Conservation (phyloP, 2,329 filamentous ascomycete genomes). For the Fusarium nurragi region DNA sequence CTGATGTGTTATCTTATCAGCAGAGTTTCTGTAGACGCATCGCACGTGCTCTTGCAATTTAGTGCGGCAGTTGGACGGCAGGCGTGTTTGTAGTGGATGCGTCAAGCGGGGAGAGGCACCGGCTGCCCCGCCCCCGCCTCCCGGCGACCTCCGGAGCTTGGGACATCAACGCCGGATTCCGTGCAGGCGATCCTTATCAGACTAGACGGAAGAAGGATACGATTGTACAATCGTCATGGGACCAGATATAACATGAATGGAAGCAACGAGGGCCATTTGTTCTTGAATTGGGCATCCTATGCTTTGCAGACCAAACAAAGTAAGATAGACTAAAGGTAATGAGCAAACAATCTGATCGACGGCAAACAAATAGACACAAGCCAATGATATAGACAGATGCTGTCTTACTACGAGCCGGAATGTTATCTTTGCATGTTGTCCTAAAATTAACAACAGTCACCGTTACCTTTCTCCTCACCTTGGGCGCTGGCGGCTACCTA, state of each 20-base stretch:
- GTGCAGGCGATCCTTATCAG: constrained; percentile 23
- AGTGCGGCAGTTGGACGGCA: constrained; percentile 17
- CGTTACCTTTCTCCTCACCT: background rate
- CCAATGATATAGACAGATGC: background rate
- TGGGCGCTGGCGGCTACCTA: constrained; percentile 14
- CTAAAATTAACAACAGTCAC: background rate
- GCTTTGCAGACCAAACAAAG: background rate
- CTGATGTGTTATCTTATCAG: constrained; percentile 42
- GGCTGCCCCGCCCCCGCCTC: constrained; percentile 37
- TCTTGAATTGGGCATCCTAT: background rate
- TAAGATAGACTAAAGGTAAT: background rate
- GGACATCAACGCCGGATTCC: constrained; percentile 23
- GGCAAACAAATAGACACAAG: background rate
- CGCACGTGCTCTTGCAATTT: constrained; percentile 39
- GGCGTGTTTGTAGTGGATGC: constrained; percentile 31
- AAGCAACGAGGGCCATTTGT: background rate
- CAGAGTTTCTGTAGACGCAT: constrained; percentile 1
- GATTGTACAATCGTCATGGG: background rate
- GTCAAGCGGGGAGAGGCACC: constrained; percentile 37
- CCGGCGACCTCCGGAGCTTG: constrained; percentile 42
- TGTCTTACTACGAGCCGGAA: background rate
- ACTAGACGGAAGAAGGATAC: background rate
- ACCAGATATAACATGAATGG: background rate
- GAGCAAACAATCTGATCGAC: background rate
- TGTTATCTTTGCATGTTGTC: background rate